Conservation (phyloP, 2,329 filamentous ascomycete species). For the Sarocladium oryzae region DNA sequence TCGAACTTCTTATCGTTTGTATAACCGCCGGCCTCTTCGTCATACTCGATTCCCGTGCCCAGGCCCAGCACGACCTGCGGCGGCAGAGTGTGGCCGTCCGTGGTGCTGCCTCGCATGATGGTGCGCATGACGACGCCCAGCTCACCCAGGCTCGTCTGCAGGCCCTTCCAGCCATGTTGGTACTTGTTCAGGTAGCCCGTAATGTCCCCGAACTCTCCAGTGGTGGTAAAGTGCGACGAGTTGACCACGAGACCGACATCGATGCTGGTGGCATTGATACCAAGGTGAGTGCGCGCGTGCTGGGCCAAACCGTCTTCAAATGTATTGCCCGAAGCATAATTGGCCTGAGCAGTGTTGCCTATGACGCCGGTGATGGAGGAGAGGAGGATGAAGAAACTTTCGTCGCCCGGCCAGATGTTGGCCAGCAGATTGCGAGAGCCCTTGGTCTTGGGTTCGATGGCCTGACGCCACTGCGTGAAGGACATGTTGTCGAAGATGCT, state of each 20-base stretch:
- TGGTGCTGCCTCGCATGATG: constrained; percentile 10
- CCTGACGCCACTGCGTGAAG: constrained; percentile 11
- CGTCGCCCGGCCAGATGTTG: neutral
- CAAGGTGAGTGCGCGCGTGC: neutral
- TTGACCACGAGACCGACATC: constrained; percentile 14
- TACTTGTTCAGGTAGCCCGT: constrained; percentile 11
- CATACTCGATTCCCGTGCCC: neutral
- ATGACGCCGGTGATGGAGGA: constrained; percentile 24
- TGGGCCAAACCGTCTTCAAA: constrained; percentile 26
- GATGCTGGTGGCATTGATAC: constrained; percentile 10
- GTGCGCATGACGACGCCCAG: constrained; percentile 2
- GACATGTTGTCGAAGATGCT: constrained; percentile 17
- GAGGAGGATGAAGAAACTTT: constrained; percentile 13
- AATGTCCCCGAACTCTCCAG: constrained; percentile 13
- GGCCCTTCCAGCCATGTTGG: constrained; percentile 12
- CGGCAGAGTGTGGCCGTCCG: neutral
- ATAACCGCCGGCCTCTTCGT: neutral
- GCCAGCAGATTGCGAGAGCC: constrained; percentile 14
- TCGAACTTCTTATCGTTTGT: constrained; percentile 9
- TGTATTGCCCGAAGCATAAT: constrained; percentile 30
- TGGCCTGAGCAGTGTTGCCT: constrained; percentile 23
- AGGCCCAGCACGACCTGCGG: constrained; percentile 11
- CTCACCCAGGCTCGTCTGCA: constrained; percentile 3
- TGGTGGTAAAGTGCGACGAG: constrained; percentile 13
- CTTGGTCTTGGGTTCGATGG: constrained; percentile 13